Evolutionary conservation across 495 filamentous ascomycete species (phyloP), one percentile per base, ranked within the genome.

Genomic region (Aspergillus leporis): DNA sequence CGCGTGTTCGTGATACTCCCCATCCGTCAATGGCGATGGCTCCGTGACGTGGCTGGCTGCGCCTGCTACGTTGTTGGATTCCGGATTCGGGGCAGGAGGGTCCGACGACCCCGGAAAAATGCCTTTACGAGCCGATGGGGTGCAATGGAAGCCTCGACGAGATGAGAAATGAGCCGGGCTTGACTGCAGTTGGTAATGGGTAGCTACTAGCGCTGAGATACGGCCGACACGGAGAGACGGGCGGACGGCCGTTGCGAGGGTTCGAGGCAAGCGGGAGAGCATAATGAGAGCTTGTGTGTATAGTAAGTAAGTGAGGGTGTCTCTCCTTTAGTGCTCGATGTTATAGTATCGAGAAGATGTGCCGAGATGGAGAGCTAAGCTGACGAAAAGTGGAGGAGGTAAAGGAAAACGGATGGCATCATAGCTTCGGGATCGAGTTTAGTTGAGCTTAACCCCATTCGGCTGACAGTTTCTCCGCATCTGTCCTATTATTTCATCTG

Each of bases 1-100:
- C 18, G 81, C 72, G 62, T 78, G 73, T 36, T 77, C 72, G 58
- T 81, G 73, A 68, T 82, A 85, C 54, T 79, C 51, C 50, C 63
- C 61, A 23, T 73, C 62, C 0, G 71, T 69, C 60, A 81, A 67
- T 12, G 75, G 63, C 13, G 76, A 71, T 0, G 78, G 73, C 53
- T 79, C 76, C 8, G 65, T 70, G 56, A 79, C 70, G 54, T 78
- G 76, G 14, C 46, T 23, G 1, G 67, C 66, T 18, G 68, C 66
- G 30, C 70, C 73, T 36, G 73, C 73, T 22, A 71, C 61, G 30
- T 73, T 67, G 25, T 58, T 48, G 41, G 70, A 56, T 36, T 80
- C 63, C 2, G 76, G 69, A 21, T 74, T 68, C 21, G 77, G 74
- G 38, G 75, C 65, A 5, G 65, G 66, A 1, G 78, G 78, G 55